Evolutionary conservation across 2,329 filamentous ascomycete genomes (phyloP), one percentile per base, ranked within the genome.

Genomic region (Stagonosporopsis vannaccii): DNA sequence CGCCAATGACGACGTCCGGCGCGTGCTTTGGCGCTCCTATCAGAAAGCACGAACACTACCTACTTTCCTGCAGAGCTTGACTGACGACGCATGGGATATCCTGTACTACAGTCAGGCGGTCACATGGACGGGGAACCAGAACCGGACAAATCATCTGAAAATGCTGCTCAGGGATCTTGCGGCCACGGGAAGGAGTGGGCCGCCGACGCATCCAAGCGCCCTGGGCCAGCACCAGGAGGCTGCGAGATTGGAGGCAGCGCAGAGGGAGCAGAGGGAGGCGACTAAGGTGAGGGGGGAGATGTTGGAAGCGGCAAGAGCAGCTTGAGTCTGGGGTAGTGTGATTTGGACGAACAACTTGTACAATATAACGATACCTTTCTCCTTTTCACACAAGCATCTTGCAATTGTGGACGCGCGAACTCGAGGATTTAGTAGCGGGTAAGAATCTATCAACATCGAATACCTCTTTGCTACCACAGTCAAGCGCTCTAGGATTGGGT

Each of bases 91-190:
- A 3, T 77, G 75, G 75, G 75, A 77, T 40, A 68, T 77, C 7
- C 30, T 77, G 39, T 77, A 73, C 48, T 76, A 76, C 37, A 73
- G 67, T 1, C 75, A 77, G 45, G 74, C 74, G 2, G 73, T 75
- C 6, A 73, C 65, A 8, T 76, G 73, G 74, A 45, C 58, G 1
- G 61, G 62, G 1, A 76, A 76, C 51, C 66, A 71, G 43, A 75
- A 74, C 33, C 61, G 73, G 6, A 60, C 69, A 30, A 49, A 62
- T 22, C 72, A 75, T 62, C 47, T 76, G 40, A 55, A 51, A 22
- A 44, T 68, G 37, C 22, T 77, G 26, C 49, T 75, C 42, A 39
- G 42, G 0, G 75, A 77, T 52, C 50, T 77, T 52, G 51, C 58
- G 32, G 70, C 62, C 17, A 56, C 75, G 26, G 75, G 74, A 0